Percentiles rank a stretch among this genome's conserved stretches.
These are phyloP conservation scores for Solanum phureja DNA, from an alignment of 257 asterid species.

Conservation along the genomic window DNA sequence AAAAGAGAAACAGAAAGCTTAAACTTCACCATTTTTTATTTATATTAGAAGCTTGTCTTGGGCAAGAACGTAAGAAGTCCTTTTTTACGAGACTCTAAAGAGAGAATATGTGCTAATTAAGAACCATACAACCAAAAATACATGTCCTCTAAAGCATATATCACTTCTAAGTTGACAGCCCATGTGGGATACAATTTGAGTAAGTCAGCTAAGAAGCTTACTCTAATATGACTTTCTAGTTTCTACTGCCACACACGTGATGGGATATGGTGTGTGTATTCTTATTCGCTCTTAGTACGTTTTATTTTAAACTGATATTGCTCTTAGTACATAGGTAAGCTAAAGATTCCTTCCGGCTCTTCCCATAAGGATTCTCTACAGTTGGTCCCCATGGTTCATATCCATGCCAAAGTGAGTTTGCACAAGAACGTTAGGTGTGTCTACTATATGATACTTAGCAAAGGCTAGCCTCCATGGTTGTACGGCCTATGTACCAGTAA, in stretches of 20 bases:
- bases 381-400: background rate
- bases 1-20: background rate
- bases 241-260: background rate
- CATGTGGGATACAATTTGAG: background rate
- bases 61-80: background rate
- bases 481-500: background rate
- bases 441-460: background rate
- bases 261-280: background rate
- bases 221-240: background rate
- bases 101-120: background rate
- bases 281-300: background rate
- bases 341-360: background rate
- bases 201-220: background rate
- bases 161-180: background rate
- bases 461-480: background rate
- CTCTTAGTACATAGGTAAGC: background rate
- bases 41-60: background rate
- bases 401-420: background rate
- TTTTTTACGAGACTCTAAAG: background rate
- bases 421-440: background rate
- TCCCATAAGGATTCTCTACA: background rate
- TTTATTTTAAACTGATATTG: background rate
- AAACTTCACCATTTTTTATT: background rate
- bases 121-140: background rate
- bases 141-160: background rate